A percentile compares a stretch with the other conserved stretches of the same genome.
Conservation (phyloP, 371 early-diverging fungal species). For the Mycotypha africana region DNA sequence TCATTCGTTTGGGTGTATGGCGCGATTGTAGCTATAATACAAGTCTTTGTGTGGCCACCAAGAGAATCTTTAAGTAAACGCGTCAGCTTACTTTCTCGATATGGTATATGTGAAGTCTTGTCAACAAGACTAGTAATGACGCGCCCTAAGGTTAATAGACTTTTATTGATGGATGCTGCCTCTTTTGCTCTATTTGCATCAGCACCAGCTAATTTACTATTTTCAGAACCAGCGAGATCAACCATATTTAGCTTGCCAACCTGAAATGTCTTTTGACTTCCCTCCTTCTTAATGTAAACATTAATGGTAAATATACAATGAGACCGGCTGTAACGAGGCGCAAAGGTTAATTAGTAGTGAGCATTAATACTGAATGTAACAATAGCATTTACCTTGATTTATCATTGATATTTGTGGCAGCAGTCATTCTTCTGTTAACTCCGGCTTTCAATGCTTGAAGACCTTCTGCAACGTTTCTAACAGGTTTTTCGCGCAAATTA, state of each 20-base stretch:
- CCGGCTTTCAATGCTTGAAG: conserved; percentile 73
- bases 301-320: conserved; percentile 93
- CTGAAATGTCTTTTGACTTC: conserved; percentile 79
- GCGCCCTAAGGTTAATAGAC: conserved; percentile 86
- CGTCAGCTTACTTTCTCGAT: conserved; percentile 93
- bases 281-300: conserved; percentile 68
- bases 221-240: conserved; percentile 98
- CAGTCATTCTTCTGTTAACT: conserved; percentile 72
- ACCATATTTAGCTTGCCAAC: conserved; percentile 94
- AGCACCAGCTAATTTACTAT: conserved; percentile 88
- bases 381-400: conserved; percentile 80
- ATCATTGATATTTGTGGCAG: conserved; percentile 88
- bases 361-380: too few relatives aligned
- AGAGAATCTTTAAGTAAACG: conserved; percentile 94
- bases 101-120: conserved; percentile 81
- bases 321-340: conserved; percentile 66
- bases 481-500: conserved; percentile 71
- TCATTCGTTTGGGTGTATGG: conserved; percentile 74
- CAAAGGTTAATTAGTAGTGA: too few relatives aligned
- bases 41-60: conserved; percentile 90
- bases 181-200: conserved; percentile 85
- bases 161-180: conserved; percentile 88
- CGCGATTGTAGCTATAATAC: conserved; percentile 93
- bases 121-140: conserved; percentile 91
- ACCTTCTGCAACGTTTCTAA: conserved; percentile 72